These are phyloP conservation scores for Colletotrichum sp. DNA, from an alignment of 2,329 filamentous ascomycete genomes.

Conservation along the genomic window DNA sequence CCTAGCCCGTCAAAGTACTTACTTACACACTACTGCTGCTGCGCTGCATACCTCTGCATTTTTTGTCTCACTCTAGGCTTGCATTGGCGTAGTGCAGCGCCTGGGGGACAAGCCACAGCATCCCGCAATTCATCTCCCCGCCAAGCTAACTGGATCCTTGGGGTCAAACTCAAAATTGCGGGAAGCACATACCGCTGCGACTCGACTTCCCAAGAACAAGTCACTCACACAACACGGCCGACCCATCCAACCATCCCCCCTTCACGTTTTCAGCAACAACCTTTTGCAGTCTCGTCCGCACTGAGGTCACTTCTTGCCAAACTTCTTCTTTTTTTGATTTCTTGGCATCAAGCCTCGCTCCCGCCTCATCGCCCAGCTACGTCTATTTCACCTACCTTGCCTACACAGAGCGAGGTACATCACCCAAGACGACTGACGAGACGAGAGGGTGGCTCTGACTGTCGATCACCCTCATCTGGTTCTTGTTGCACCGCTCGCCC, in stretches of 20 bases:
- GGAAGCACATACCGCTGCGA: background rate
- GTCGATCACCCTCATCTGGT: background rate
- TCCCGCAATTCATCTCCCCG: background rate
- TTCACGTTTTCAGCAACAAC: conserved; percentile 1
- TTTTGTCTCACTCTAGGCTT: background rate
- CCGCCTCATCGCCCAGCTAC: background rate
- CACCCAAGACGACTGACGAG: background rate
- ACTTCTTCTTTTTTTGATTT: background rate
- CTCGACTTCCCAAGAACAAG: background rate
- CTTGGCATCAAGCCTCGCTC: background rate
- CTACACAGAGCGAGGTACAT: background rate
- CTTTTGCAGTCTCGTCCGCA: background rate
- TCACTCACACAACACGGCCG: background rate
- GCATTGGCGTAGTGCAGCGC: background rate
- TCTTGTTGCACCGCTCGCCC: background rate
- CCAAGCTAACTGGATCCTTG: background rate
- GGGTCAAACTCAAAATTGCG: background rate
- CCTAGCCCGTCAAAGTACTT: background rate
- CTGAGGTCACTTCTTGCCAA: background rate
- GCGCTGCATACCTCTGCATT: background rate
- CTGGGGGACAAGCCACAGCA: background rate
- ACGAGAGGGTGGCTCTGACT: background rate
- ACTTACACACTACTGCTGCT: background rate
- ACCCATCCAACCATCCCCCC: background rate
- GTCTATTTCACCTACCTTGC: background rate